A percentile compares a stretch with the other conserved stretches of the same genome.
Conservation (phyloP, 73 alveolate genomes). For the Stentor coeruleus region DNA sequence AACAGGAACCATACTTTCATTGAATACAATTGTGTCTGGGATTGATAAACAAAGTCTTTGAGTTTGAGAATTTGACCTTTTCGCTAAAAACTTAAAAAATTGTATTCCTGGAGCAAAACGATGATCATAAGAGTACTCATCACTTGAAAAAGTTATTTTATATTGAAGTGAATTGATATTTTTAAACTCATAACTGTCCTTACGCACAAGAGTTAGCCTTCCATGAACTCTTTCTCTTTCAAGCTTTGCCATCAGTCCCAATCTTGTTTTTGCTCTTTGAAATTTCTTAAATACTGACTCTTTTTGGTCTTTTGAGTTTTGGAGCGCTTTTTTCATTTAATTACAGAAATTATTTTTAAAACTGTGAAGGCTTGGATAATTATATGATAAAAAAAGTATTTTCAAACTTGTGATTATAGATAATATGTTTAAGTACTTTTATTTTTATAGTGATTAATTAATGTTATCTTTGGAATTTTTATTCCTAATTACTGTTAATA, state of each 20-base stretch:
- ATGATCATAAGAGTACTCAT: slow-evolving; percentile 19
- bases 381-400: too few species aligned
- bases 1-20: slow-evolving; percentile 80
- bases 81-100: slow-evolving; percentile 77
- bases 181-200: not conserved
- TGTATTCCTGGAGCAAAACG: not conserved
- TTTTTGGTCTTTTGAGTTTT: not conserved
- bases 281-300: not conserved
- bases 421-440: too few species aligned
- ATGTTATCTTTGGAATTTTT: too few species aligned
- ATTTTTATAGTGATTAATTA: too few species aligned
- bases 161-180: not conserved
- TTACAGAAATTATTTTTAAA: too few species aligned
- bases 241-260: not conserved
- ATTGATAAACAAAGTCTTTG: slow-evolving; percentile 77
- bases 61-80: slow-evolving; percentile 58
- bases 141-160: slow-evolving; percentile 4
- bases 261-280: not conserved
- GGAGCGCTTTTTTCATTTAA: not conserved
- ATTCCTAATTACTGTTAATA: too few species aligned
- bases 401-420: too few species aligned
- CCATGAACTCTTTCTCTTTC: not conserved
- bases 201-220: not conserved
- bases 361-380: too few species aligned
- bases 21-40: slow-evolving; percentile 94